Evolutionary conservation across 345 rosid species (phyloP), one percentile per base, ranked within the genome.

Genomic region (Populus tremula): DNA sequence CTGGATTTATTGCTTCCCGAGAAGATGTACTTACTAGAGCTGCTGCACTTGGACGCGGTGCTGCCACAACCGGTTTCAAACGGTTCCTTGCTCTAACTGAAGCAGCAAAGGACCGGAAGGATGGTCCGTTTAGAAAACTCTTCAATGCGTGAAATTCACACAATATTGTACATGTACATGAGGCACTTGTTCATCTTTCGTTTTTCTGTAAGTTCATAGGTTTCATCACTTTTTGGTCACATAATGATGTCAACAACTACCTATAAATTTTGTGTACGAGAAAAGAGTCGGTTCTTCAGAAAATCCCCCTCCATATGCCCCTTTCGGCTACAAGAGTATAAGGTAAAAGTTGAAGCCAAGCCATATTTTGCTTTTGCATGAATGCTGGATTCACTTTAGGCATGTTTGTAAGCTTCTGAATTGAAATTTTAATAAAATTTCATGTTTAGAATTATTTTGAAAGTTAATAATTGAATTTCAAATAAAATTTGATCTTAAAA

Each of bases 31-130:
- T 96, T 43, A 89, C 97, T 17, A 85, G 99, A 84, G 99, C 99
- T 17, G 98, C 98, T 13, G 98, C 98, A 4, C 98, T 96, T 10
- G 98, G 99, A 29, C 89, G 98, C 43, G 99, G 99, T 45, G 99
- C 99, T 12, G 99, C 99, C 56, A 93, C 90, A 17, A 93, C 99
- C 13, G 99, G 99, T 63, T 93, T 93, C 87, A 96, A 93, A 88
- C 88, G 97, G 89, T 96, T 96, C 87, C 94, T 96, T 76, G 99
- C 99, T 79, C 90, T 96, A 69, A 96, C 98, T 0, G 99, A 96
- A 90, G 99, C 98, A 38, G 99, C 98, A 20, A 96, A 96, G 88
- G 96, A 96, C 83, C 86, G 96, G 61, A 96, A 93, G 81, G 99
- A 93, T 74, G 99, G 99, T 6, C 97, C 99, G 74, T 88, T 96